Evolutionary conservation across 176 grass and related monocot genomes (phyloP), one percentile per base, ranked within the genome.

Genomic region (Triticum timopheevii): DNA sequence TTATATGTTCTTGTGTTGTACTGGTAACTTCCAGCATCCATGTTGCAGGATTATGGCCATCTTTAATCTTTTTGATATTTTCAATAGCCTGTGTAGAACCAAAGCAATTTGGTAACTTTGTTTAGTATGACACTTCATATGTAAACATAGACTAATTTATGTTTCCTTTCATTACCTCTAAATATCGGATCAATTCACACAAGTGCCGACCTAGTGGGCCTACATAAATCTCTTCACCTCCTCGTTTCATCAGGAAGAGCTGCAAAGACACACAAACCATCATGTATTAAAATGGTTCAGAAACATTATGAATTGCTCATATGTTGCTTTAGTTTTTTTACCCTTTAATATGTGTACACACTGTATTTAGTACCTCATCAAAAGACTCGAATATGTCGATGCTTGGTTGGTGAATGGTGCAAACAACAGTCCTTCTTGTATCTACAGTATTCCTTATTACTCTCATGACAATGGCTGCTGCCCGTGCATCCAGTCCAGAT

Each of bases 341-440:
- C 17, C 44, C 52, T 36, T 64, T 45, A 7, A 54, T 77, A 3
- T 33, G 31, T 9, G 4, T 65, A 30, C 36, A 10, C 42, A 25
- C 10, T 42, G 2, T 3, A 42, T 42, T 42, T 42, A 42, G 40
- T 56, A 97, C 95, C 92, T 97, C 95, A 85, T 97, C 95, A 80
- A 97, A 97, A 73, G 95, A 86, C 82, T 97, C 94, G 58, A 96
- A 96, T 30, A 96, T 93, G 73, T 96, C 85, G 10, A 96, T 96
- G 83, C 89, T 96, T 34, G 94, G 91, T 72, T 95, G 94, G 73
- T 95, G 94, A 67, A 95, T 93, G 6, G 94, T 95, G 54, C 94
- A 95, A 38, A 95, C 94, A 11, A 95, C 94, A 1, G 94, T 93
- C 62, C 93, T 81, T 61, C 40, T 2, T 42, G 40, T 42, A 42